Evolutionary conservation across 2,329 filamentous ascomycete genomes (phyloP).

Genomic region (Monilinia laxa): DNA sequence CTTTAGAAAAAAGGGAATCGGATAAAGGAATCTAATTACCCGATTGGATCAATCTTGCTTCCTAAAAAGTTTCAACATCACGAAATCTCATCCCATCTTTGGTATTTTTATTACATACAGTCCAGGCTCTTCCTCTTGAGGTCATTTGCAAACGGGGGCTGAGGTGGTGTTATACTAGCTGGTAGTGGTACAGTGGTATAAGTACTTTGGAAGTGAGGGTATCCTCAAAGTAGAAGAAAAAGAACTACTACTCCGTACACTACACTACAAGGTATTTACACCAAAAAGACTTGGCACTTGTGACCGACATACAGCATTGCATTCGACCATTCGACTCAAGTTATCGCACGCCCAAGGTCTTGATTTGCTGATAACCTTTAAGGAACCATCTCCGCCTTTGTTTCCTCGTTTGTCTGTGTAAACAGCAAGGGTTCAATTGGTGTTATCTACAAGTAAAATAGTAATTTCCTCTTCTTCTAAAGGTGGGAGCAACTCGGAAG

Average conservation of each 20-base stretch:
- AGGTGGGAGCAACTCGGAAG: conserved; percentile 4
- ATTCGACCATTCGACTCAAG: conserved; percentile 9
- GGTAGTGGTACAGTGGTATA: too few relatives aligned
- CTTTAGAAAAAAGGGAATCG: conserved; percentile 2
- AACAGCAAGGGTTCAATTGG: conserved; percentile 11
- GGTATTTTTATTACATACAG: not conserved
- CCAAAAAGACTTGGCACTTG: conserved; percentile 5
- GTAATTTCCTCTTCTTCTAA: conserved; percentile 15
- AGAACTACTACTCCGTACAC: too few relatives aligned
- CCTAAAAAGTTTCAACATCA: conserved; percentile 1
- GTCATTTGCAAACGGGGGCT: conserved; percentile 11
- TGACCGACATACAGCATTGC: conserved; percentile 17
- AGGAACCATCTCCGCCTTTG: conserved; percentile 3
- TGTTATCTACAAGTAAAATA: conserved; percentile 10
- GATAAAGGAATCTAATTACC: conserved; percentile 11
- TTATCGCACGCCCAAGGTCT: not conserved
- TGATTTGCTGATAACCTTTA: conserved; percentile 7
- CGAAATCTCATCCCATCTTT: conserved; percentile 18
- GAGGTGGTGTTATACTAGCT: not conserved
- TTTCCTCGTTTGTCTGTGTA: conserved; percentile 6
- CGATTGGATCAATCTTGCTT: conserved; percentile 12
- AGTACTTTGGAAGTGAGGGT: conserved; percentile 2
- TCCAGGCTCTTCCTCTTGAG: conserved; percentile 6
- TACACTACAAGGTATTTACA: not conserved
- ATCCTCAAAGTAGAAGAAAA: not conserved